Conservation (phyloP, 2,329 filamentous ascomycete genomes). For the Colletotrichum noveboracense region DNA sequence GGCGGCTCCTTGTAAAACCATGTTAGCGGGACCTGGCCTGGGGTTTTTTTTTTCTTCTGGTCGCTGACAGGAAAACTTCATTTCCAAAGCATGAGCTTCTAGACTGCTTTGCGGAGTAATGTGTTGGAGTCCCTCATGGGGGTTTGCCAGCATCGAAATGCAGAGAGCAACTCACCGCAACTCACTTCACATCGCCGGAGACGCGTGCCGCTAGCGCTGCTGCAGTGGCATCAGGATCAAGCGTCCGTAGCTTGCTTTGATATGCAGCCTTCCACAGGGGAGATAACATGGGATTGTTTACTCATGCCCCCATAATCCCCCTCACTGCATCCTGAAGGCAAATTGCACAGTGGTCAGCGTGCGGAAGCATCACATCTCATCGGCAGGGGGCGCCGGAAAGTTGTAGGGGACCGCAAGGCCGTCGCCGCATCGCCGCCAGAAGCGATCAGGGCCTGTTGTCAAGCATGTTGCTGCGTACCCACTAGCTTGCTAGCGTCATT, state of each 20-base stretch:
- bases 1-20: slow-evolving; percentile 3
- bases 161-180: not conserved
- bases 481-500: slow-evolving; percentile 10
- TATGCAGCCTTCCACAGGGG: not conserved
- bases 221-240: not conserved
- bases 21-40: slow-evolving; percentile 4
- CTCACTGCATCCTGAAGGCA: not conserved
- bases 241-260: not conserved
- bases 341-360: not conserved
- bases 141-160: not conserved
- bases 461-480: not conserved
- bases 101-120: slow-evolving; percentile 3
- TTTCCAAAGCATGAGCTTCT: slow-evolving; percentile 19
- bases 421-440: slow-evolving; percentile 1
- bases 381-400: slow-evolving; percentile 17
- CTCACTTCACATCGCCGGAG: not conserved
- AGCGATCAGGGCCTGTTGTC: slow-evolving; percentile 12
- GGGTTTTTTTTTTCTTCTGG: not conserved
- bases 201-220: not conserved
- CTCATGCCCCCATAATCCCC: not conserved
- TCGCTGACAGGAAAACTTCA: slow-evolving; percentile 5
- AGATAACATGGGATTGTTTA: slow-evolving; percentile 8
- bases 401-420: slow-evolving; percentile 15
- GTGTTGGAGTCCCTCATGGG: not conserved
- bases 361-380: slow-evolving; percentile 4